These are phyloP conservation scores for Pterocarpus macrocarpus DNA, from an alignment of 306 rosid genomes.

Conservation along the genomic window DNA sequence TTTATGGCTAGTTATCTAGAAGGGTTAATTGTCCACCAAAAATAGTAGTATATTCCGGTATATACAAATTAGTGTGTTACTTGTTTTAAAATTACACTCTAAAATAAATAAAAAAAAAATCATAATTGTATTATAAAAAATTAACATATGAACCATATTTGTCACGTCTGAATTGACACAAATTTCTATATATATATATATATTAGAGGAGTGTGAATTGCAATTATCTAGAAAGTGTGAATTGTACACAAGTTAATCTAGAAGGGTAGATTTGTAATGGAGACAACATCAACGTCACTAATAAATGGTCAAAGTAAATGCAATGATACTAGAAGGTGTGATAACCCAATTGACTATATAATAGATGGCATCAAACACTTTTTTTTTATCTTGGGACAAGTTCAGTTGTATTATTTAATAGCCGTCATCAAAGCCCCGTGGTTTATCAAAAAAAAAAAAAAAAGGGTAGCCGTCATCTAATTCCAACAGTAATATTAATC, in stretches of 20 bases:
- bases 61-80: neutral
- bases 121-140: too few species aligned
- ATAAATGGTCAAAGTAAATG: constrained; percentile 27
- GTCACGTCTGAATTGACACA: too few species aligned
- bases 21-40: neutral
- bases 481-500: neutral
- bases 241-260: neutral
- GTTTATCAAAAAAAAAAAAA: too few species aligned
- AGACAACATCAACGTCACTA: constrained; percentile 32
- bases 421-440: constrained; percentile 18
- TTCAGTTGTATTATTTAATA: constrained; percentile 35
- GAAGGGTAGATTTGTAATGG: neutral
- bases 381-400: neutral
- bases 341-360: constrained; percentile 40
- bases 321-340: constrained; percentile 36
- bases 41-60: too few species aligned
- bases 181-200: neutral
- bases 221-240: too few species aligned
- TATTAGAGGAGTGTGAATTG: neutral
- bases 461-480: constrained; percentile 27
- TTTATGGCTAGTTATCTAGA: constrained; percentile 11
- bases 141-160: too few species aligned
- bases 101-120: too few species aligned
- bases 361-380: neutral
- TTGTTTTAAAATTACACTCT: too few species aligned